A percentile compares a stretch with the other conserved stretches of the same genome.
Conservation (phyloP, 2,329 filamentous ascomycete genomes). For the Aspergillus sp. region DNA sequence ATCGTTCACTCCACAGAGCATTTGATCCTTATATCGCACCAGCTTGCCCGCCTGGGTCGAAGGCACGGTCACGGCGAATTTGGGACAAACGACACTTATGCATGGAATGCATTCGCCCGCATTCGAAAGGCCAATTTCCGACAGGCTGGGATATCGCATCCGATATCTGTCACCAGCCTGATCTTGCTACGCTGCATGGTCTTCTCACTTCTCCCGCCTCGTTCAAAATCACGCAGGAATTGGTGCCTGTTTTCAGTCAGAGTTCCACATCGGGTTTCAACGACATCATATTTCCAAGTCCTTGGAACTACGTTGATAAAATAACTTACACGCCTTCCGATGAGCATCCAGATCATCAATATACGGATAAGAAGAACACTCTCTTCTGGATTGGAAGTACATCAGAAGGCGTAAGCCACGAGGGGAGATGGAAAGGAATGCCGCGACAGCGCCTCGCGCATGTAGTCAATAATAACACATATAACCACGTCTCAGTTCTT, state of each 20-base stretch:
- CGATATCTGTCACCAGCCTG: constrained; percentile 74
- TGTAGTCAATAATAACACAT: constrained; percentile 60
- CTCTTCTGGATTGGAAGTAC: constrained; percentile 76
- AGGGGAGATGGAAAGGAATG: constrained; percentile 65
- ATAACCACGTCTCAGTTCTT: constrained; percentile 53
- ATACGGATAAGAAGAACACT: constrained; percentile 61
- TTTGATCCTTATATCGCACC: constrained; percentile 46
- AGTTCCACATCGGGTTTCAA: constrained; percentile 70
- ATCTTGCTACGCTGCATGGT: constrained; percentile 71
- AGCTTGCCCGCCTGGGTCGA: constrained; percentile 64
- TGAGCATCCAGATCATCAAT: constrained; percentile 54
- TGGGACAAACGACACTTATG: constrained; percentile 69
- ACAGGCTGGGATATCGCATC: constrained; percentile 64
- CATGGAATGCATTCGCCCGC: constrained; percentile 59
- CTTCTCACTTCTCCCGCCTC: constrained; percentile 67
- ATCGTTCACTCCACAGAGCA: constrained; percentile 40
- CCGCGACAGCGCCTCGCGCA: constrained; percentile 71
- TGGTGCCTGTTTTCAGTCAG: constrained; percentile 74
- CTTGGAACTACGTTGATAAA: constrained; percentile 63
- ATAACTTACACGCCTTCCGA: constrained; percentile 53
- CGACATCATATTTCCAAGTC: constrained; percentile 72
- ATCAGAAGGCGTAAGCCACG: constrained; percentile 54
- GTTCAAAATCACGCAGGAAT: constrained; percentile 60
- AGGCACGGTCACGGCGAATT: constrained; percentile 56
- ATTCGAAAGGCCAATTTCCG: constrained; percentile 68